Evolutionary conservation across 345 rosid genomes (phyloP), one percentile per base, ranked within the genome.

Genomic region (Corchorus capsularis): DNA sequence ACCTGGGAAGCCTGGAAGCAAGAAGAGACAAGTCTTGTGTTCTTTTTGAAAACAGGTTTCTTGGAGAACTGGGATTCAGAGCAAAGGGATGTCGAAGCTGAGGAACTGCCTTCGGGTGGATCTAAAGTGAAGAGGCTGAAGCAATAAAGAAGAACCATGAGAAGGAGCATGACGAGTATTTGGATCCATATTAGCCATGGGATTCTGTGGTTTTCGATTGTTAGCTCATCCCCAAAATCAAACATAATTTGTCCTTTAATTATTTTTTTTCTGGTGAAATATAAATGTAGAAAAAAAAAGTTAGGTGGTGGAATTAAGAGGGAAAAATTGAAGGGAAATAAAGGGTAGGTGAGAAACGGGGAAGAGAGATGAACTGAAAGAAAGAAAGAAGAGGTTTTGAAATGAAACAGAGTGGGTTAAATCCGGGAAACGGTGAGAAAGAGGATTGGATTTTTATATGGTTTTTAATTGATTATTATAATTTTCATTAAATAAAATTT

Each of bases 131-230:
- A 22, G 34, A 80, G 27, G 55, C 78, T 82, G 90, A 89, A 73
- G 79, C 84, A 82, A 27, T 52, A 87, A 62, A 94, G 87, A 71
- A 94, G 92, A 57, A 94, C 54, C 41, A 92, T 11, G 79, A 94
- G 85, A 73, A 94, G 98, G 67, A 92, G 55, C 55, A 94, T 74
- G 63, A 90, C 78, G 4, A 91, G 59, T 75, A 91, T 75, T 76
- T 92, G 97, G 88, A 92, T 91, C 98, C 93, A 92, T 35, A 94
- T 75, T 0, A 94, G 86, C 96, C 96, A 94, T 67, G 96, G 89
- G 16, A 94, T 85, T 67, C 85, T 86, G 63, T 79, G 83, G 72
- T 85, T 86, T 57, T 86, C 91, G 19, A 87, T 71, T n/a, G 82
- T 78, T 3, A 92, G 62, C 60, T 88, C 89, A 8, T 90, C 91